Conservation (phyloP, 805 yeast genomes). For the Lachancea dasiensis region DNA sequence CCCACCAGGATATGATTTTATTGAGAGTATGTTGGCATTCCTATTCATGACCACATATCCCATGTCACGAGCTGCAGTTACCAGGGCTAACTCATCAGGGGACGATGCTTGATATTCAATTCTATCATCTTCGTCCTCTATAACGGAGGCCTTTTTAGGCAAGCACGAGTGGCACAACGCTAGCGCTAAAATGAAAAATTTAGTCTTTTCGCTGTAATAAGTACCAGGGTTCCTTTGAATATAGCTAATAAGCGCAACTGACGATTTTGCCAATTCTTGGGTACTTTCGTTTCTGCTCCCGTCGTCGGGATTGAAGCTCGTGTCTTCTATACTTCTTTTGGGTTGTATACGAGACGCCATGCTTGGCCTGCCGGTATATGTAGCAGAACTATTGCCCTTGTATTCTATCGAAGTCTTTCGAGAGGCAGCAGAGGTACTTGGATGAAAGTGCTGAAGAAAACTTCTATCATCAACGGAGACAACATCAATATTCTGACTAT, state of each 20-base stretch:
- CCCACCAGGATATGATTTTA: conserved; percentile 82
- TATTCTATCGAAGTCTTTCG: conserved; percentile 36
- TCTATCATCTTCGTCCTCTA: conserved; percentile 37
- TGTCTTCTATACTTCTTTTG: conserved; percentile 10
- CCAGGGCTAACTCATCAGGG: conserved; percentile 93
- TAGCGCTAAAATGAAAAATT: conserved; percentile 70
- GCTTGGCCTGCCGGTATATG: conserved; percentile 51
- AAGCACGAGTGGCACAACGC: conserved; percentile 89
- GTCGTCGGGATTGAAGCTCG: conserved; percentile 2
- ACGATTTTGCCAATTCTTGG: conserved; percentile 43
- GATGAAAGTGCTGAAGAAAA: conserved; percentile 12
- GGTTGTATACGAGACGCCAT: conserved; percentile 40
- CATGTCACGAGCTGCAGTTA: conserved; percentile 90
- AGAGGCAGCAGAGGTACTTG: neutral
- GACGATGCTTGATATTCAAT: conserved; percentile 89
- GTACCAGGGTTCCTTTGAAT: conserved; percentile 68
- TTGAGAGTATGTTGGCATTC: conserved; percentile 49
- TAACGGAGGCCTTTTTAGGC: conserved; percentile 46
- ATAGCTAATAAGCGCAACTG: conserved; percentile 61
- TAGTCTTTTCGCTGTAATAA: conserved; percentile 62
- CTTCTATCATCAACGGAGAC: conserved; percentile 21
- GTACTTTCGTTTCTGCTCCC: neutral
- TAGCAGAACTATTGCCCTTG: conserved; percentile 37
- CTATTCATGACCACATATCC: conserved; percentile 81
- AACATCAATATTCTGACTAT: conserved; percentile 19